Evolutionary conservation across 768 basidiomycete genomes (phyloP), one percentile per base, ranked within the genome.

Genomic region (Lentinula sp.): DNA sequence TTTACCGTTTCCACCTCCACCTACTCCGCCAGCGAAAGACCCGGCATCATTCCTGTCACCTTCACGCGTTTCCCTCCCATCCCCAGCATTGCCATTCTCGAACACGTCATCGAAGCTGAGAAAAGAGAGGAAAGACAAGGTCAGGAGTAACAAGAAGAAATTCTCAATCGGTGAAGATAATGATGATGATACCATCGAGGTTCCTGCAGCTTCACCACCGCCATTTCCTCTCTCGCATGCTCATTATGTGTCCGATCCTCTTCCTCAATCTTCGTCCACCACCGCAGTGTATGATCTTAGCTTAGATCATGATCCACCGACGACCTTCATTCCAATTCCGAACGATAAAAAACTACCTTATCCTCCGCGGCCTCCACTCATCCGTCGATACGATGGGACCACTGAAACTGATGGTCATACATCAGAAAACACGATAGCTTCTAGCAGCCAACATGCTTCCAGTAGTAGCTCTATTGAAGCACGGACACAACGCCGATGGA

Each of bases 401-500:
- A 12, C 18, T 18, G 54, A 36, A 37, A n/a, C 39, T 13, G 54
- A 20, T 32, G 7, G 55, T 13, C 41, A 37, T 42, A 6, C n/a
- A 3, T 36, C 35, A 5, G 36, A 37, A 13, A 54, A 54, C 37
- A 36, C 35, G 12, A 48, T 23, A 28, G 18, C 46, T 23, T 48
- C 46, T 33, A 57, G 50, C 28, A 28, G 28, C 28, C 28, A 28
- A 28, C 28, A 28, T 28, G 18, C 46, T 23, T 48, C 46, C 12
- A 57, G 50, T 9, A 58, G 41, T 56, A 28, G 6, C 28, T 41
- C 23, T 23, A 23, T 32, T 28, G 15, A 42, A 13, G 55, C 55
- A 56, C 43, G 55, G 12, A 42, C 41, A 12, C 55, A 56, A 45
- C 61, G 73, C 41, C 70, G 72, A 9, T 77, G 74, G 76, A 79